phyloP scores from a whole-genome alignment of 202 grass and related monocot species.

The Zizania palustris region DNA sequence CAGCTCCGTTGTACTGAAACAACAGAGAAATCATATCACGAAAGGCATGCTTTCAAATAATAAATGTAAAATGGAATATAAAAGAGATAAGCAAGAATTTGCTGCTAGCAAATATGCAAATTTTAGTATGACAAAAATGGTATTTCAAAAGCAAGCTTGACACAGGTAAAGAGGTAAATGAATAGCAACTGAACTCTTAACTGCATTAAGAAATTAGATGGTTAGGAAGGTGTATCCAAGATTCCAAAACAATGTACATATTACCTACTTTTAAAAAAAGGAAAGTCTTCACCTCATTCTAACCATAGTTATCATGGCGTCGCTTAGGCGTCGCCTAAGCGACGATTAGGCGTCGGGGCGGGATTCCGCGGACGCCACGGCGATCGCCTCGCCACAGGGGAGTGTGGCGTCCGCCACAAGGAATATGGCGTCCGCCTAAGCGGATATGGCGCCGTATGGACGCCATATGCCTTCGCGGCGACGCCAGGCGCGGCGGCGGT shows the following conservation, averaged over 20 bases:
- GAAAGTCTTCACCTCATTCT: neutral
- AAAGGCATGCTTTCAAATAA: neutral
- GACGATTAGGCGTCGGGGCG: too few relatives aligned
- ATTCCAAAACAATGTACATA: neutral
- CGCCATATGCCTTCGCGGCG: too few relatives aligned
- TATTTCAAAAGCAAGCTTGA: constrained; percentile 13
- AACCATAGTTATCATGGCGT: too few relatives aligned
- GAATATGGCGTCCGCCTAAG: too few relatives aligned
- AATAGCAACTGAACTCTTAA: constrained; percentile 15
- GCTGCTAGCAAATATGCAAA: neutral
- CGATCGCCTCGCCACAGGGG: too few relatives aligned
- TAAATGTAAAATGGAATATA: neutral
- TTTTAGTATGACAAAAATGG: neutral
- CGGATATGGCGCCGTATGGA: too few relatives aligned
- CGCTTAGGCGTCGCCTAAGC: too few relatives aligned
- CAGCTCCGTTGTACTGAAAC: constrained; percentile 67
- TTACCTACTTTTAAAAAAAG: neutral
- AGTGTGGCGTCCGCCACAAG: too few relatives aligned
- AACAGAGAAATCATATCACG: constrained; percentile 6
- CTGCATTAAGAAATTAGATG: constrained; percentile 5
- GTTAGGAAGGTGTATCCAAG: neutral
- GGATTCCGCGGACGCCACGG: too few relatives aligned
- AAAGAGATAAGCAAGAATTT: constrained; percentile 3
- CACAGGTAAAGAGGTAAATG: neutral
- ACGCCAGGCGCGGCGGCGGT: too few relatives aligned